Percentiles rank a stretch among this genome's conserved stretches.
Conservation (phyloP, 2,329 filamentous ascomycete genomes). For the Chaetomium sp. region DNA sequence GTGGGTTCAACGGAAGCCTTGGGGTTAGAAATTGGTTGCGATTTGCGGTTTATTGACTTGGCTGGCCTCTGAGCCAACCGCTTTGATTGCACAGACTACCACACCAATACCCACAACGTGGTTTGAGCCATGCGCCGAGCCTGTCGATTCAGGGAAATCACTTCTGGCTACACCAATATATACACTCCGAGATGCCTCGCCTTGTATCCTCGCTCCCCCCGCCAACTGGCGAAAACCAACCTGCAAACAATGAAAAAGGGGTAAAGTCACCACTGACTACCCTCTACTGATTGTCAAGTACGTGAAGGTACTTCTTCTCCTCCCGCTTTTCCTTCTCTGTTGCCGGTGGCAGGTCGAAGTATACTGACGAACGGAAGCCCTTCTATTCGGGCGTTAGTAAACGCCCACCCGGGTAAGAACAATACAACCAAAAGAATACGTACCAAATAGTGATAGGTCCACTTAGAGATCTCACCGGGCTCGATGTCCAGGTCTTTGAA, state of each 20-base stretch:
- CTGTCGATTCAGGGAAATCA: slow-evolving; percentile 20
- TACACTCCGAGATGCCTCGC: slow-evolving; percentile 24
- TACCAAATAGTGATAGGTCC: slow-evolving; percentile 92
- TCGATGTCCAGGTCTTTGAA: slow-evolving; percentile 90
- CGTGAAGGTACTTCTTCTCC: slow-evolving; percentile 95
- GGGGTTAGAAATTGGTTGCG: background rate
- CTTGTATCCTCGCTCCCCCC: background rate
- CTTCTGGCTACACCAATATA: slow-evolving; percentile 29
- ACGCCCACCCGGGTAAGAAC: slow-evolving; percentile 21
- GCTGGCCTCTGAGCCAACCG: background rate
- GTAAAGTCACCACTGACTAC: slow-evolving; percentile 3
- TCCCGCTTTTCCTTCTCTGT: slow-evolving; percentile 92
- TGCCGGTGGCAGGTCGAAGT: slow-evolving; percentile 88
- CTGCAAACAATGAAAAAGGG: too few relatives aligned
- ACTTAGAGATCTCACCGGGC: slow-evolving; percentile 75
- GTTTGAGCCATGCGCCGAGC: background rate
- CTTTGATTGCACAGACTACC: background rate
- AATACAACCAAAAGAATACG: slow-evolving; percentile 27
- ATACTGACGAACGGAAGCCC: slow-evolving; percentile 80
- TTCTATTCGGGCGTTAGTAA: slow-evolving; percentile 50
- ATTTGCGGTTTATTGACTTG: background rate
- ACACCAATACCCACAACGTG: background rate
- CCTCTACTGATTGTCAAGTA: slow-evolving; percentile 70
- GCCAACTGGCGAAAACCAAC: too few relatives aligned
- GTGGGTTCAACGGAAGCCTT: background rate